Conservation (phyloP, 306 rosid species). For the Aeschynomene evenia region DNA sequence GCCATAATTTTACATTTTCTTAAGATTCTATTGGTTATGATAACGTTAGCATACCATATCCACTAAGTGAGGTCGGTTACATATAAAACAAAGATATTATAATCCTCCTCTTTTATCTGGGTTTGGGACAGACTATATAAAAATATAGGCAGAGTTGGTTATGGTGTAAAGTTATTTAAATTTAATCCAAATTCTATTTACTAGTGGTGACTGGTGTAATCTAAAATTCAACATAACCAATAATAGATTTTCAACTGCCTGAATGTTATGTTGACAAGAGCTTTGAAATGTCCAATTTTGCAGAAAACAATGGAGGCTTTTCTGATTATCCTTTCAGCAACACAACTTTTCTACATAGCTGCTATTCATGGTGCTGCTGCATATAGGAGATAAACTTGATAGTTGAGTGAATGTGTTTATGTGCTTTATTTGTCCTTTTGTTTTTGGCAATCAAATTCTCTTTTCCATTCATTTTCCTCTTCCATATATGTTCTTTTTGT, state of each 20-base stretch:
- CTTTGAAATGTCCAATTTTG: conserved; percentile 29
- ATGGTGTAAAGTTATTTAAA: no score
- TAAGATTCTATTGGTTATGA: no score
- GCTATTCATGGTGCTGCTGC: conserved; percentile 58
- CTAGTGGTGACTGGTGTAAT: no score
- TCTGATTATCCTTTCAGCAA: conserved; percentile 81
- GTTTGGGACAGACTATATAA: no score
- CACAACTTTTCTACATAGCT: conserved; percentile 78
- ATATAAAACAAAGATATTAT: no score
- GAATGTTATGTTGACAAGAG: neutral
- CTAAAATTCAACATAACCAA: no score
- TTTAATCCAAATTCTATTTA: neutral
- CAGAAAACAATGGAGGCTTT: conserved; percentile 95
- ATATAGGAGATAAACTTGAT: conserved; percentile 34
- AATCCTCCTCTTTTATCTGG: no score
- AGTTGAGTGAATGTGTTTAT: conserved; percentile 22
- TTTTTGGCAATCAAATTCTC: neutral
- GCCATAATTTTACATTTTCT: no score
- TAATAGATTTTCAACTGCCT: neutral
- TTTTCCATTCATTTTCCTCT: neutral
- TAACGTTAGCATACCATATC: no score
- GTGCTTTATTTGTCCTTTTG: neutral
- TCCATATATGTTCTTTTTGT: neutral
- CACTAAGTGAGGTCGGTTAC: no score
- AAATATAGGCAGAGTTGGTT: no score